Evolutionary conservation across 805 yeast species (phyloP).

Genomic region (Pichia heedii): DNA sequence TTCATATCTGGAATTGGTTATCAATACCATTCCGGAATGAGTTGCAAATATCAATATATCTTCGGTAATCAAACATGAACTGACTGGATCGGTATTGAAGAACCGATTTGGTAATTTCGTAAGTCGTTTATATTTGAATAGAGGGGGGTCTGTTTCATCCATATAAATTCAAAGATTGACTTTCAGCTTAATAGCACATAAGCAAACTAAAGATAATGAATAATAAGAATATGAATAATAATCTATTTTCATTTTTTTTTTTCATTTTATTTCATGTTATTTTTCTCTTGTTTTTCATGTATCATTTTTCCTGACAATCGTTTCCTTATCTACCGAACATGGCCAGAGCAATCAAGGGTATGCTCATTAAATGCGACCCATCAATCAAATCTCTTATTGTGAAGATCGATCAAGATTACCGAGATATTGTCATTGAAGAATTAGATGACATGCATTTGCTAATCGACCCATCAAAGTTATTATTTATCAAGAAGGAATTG

Average conservation of each 20-base stretch:
- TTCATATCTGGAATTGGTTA: slow-evolving; percentile 51
- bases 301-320: slow-evolving; percentile 1
- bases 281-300: background rate
- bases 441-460: slow-evolving; percentile 86
- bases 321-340: slow-evolving; percentile 14
- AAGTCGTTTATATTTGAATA: slow-evolving; percentile 65
- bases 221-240: slow-evolving; percentile 31
- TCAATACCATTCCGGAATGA: slow-evolving; percentile 74
- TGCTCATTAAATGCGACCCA: slow-evolving; percentile 63
- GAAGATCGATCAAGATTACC: slow-evolving; percentile 65
- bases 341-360: slow-evolving; percentile 52
- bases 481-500: slow-evolving; percentile 66
- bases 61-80: slow-evolving; percentile 56
- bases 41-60: slow-evolving; percentile 72
- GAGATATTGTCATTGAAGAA: slow-evolving; percentile 69
- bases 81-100: slow-evolving; percentile 68
- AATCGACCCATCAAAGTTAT: slow-evolving; percentile 70
- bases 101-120: slow-evolving; percentile 59
- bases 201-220: too few relatives aligned
- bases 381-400: slow-evolving; percentile 81
- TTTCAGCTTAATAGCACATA: too few relatives aligned
- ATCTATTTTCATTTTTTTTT: slow-evolving; percentile 23
- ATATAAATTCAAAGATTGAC: too few relatives aligned
- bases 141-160: slow-evolving; percentile 57
- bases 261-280: background rate